phyloP scores from a whole-genome alignment of 768 basidiomycete species.

The Pleurotus tuber-regium region DNA sequence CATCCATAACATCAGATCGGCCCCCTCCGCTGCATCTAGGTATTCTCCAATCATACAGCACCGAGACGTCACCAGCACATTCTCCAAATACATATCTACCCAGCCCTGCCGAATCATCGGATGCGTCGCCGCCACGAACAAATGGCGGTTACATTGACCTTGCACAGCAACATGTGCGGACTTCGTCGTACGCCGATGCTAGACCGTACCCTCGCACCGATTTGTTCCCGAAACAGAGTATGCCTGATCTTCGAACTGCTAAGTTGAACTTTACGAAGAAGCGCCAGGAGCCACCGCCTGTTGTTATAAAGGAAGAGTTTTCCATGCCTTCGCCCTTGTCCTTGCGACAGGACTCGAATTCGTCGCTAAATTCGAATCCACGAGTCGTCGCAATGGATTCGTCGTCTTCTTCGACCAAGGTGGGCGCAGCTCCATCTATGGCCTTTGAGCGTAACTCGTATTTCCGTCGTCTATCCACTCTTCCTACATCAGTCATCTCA shows the following conservation, averaged over 20 bases:
- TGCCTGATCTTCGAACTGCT: slow-evolving; percentile 75
- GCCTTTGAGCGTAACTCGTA: slow-evolving; percentile 88
- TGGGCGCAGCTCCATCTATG: slow-evolving; percentile 53
- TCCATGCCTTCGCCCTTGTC: slow-evolving; percentile 38
- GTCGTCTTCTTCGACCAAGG: slow-evolving; percentile 39
- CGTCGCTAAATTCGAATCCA: slow-evolving; percentile 26
- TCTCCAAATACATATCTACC: slow-evolving; percentile 56
- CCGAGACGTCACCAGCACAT: slow-evolving; percentile 42
- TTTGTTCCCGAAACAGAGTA: slow-evolving; percentile 68
- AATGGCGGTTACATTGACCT: slow-evolving; percentile 35
- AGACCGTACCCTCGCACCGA: slow-evolving; percentile 33
- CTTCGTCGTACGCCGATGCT: slow-evolving; percentile 47
- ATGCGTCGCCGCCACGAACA: slow-evolving; percentile 27
- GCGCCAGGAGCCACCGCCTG: slow-evolving; percentile 24
- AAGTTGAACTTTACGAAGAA: slow-evolving; percentile 35
- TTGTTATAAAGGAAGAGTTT: slow-evolving; percentile 28
- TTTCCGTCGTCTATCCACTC: slow-evolving; percentile 85
- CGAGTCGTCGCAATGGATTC: slow-evolving; percentile 21
- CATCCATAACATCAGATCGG: slow-evolving; percentile 31
- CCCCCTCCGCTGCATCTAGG: slow-evolving; percentile 51
- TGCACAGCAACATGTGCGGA: slow-evolving; percentile 39
- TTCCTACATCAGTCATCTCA: slow-evolving; percentile 61
- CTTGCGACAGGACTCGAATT: slow-evolving; percentile 47
- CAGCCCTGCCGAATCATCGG: slow-evolving; percentile 56
- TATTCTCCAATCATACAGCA: slow-evolving; percentile 37